phyloP scores from a whole-genome alignment of 1,139 yeast genomes.

The Citeromyces siamensis region DNA sequence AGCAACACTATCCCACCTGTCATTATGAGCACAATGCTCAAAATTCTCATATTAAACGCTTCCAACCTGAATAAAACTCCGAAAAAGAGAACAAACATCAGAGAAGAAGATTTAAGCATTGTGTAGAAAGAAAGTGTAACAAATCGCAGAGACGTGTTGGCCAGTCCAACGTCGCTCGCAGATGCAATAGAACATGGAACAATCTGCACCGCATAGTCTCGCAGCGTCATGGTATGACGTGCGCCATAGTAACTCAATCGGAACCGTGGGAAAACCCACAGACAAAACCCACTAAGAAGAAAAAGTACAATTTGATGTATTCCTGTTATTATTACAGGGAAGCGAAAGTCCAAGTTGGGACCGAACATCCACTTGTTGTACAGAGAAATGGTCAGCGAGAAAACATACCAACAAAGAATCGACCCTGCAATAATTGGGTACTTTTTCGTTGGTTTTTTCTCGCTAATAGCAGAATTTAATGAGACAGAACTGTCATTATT shows the following conservation, averaged over 20 bases:
- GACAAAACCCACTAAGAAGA: slow-evolving; percentile 27
- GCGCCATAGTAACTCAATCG: slow-evolving; percentile 23
- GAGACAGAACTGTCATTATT: not conserved
- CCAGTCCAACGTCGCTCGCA: slow-evolving; percentile 89
- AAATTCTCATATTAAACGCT: slow-evolving; percentile 49
- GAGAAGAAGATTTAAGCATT: slow-evolving; percentile 80
- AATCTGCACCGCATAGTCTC: slow-evolving; percentile 37
- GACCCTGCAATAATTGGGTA: slow-evolving; percentile 15
- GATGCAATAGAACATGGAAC: slow-evolving; percentile 82
- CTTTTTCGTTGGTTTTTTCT: slow-evolving; percentile 5
- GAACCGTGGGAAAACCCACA: slow-evolving; percentile 33
- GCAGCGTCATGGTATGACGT: slow-evolving; percentile 17
- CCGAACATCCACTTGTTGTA: slow-evolving; percentile 99
- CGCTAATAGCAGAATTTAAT: not conserved
- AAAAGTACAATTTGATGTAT: slow-evolving; percentile 74
- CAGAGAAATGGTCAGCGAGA: slow-evolving; percentile 66
- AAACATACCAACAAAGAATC: slow-evolving; percentile 31
- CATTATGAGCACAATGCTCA: slow-evolving; percentile 65
- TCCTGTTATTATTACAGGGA: slow-evolving; percentile 75
- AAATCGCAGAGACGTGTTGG: slow-evolving; percentile 70
- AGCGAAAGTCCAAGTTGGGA: slow-evolving; percentile 57
- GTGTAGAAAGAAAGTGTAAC: slow-evolving; percentile 81
- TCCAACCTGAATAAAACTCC: slow-evolving; percentile 76
- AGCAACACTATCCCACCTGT: slow-evolving; percentile 74
- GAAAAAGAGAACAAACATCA: slow-evolving; percentile 79